phyloP scores from a whole-genome alignment of 2,329 filamentous ascomycete genomes.

The Cercospora zeae-maydis region DNA sequence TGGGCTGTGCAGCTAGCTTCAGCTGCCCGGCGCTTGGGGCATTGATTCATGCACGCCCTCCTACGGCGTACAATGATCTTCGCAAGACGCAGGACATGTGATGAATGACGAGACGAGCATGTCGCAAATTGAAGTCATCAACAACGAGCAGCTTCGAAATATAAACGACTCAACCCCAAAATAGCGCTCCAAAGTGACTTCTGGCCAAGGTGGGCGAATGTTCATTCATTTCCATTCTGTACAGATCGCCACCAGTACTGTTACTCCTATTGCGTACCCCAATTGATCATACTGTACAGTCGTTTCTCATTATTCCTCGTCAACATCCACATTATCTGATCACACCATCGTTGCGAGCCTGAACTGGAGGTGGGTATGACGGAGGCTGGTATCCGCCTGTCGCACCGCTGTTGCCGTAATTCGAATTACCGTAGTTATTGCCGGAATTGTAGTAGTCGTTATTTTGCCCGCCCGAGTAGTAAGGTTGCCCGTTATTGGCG shows the following conservation, averaged over 20 bases:
- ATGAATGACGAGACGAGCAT: background rate
- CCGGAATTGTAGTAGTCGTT: slow-evolving; percentile 8
- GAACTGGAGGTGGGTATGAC: slow-evolving; percentile 14
- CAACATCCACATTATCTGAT: background rate
- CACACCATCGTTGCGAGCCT: slow-evolving; percentile 4
- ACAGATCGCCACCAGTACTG: background rate
- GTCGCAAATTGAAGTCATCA: background rate
- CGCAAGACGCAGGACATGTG: background rate
- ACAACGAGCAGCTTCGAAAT: background rate
- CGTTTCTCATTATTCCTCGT: background rate
- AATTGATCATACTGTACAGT: background rate
- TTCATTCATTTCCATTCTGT: background rate
- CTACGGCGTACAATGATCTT: background rate
- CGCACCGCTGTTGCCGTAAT: slow-evolving; percentile 4
- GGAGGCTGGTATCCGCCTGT: slow-evolving; percentile 17
- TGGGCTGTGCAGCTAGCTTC: background rate
- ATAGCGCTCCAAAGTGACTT: background rate
- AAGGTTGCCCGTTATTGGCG: slow-evolving; percentile 6
- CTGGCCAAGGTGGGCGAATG: background rate
- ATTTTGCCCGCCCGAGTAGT: slow-evolving; percentile 3
- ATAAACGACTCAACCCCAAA: background rate
- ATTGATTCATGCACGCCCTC: background rate
- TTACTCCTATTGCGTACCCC: background rate
- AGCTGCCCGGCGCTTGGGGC: background rate
- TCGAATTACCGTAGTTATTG: background rate